Conservation (phyloP, 768 basidiomycete species). For the Atractiella rhizophila region DNA sequence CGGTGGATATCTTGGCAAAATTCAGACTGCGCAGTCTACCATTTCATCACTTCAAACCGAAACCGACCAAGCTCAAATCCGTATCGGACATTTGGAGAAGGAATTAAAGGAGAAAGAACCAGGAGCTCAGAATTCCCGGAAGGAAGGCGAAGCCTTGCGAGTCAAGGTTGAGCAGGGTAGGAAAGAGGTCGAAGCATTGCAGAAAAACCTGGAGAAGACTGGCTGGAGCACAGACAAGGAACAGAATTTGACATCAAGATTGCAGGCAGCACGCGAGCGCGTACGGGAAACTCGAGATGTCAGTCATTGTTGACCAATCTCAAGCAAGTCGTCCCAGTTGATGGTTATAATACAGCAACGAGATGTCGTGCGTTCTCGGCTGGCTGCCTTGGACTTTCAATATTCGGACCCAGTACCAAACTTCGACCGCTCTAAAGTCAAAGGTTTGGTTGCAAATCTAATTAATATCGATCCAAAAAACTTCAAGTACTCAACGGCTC, state of each 20-base stretch:
- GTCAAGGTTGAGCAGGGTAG: constrained; percentile 34
- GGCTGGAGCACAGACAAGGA: constrained; percentile 42
- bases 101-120: constrained; percentile 54
- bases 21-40: constrained; percentile 55
- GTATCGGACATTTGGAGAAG: constrained; percentile 47
- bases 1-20: constrained; percentile 88
- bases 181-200: constrained; percentile 23
- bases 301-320: not conserved
- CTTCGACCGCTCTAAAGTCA: constrained; percentile 67
- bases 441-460: constrained; percentile 76
- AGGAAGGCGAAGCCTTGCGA: constrained; percentile 52
- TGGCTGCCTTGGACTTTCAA: constrained; percentile 40
- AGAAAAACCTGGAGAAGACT: constrained; percentile 34
- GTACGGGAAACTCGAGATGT: not conserved
- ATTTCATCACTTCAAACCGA: constrained; percentile 54
- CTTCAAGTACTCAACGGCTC: constrained; percentile 56
- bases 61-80: constrained; percentile 53
- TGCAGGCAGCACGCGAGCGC: constrained; percentile 25
- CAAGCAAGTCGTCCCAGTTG: too few relatives aligned
- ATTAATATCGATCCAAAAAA: constrained; percentile 45
- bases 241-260: constrained; percentile 28
- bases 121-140: constrained; percentile 56
- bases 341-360: constrained; percentile 33
- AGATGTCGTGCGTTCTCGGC: constrained; percentile 23
- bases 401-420: constrained; percentile 48